Conservation (phyloP, 2,329 filamentous ascomycete species). For the Penicillium polonicum region DNA sequence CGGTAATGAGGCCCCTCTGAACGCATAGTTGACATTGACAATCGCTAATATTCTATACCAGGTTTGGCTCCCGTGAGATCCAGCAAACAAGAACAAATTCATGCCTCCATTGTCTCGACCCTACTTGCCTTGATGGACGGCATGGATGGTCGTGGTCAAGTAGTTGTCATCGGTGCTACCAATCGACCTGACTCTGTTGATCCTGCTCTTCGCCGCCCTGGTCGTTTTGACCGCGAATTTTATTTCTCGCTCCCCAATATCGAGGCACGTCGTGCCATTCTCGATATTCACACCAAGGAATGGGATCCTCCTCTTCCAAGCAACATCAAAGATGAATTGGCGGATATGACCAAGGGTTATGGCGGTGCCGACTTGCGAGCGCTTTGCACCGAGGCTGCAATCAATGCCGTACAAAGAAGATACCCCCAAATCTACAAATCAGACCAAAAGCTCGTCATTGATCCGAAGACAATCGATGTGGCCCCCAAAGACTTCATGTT, state of each 20-base stretch:
- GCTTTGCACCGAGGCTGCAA: constrained; percentile 89
- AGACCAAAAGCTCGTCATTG: constrained; percentile 83
- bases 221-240: constrained; percentile 95
- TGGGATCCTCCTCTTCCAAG: constrained; percentile 78
- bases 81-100: constrained; percentile 98
- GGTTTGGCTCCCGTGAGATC: constrained; percentile 86
- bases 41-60: constrained; percentile 23
- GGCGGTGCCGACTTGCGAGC: constrained; percentile 93
- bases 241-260: constrained; percentile 91
- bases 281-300: constrained; percentile 92
- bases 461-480: constrained; percentile 78
- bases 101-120: constrained; percentile 94
- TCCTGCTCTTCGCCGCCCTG: constrained; percentile 87
- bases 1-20: constrained; percentile 49
- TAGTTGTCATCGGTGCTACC: constrained; percentile 98
- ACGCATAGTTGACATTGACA: not conserved
- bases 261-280: constrained; percentile 76
- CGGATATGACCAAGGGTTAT: constrained; percentile 87
- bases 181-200: constrained; percentile 97
- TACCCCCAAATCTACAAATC: constrained; percentile 96
- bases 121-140: constrained; percentile 94
- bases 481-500: constrained; percentile 96
- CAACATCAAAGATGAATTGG: constrained; percentile 78
- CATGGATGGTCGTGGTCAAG: constrained; percentile 96
- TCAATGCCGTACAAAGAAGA: constrained; percentile 92